phyloP scores from a whole-genome alignment of 768 basidiomycete genomes.

The Boletus tomentosulus region DNA sequence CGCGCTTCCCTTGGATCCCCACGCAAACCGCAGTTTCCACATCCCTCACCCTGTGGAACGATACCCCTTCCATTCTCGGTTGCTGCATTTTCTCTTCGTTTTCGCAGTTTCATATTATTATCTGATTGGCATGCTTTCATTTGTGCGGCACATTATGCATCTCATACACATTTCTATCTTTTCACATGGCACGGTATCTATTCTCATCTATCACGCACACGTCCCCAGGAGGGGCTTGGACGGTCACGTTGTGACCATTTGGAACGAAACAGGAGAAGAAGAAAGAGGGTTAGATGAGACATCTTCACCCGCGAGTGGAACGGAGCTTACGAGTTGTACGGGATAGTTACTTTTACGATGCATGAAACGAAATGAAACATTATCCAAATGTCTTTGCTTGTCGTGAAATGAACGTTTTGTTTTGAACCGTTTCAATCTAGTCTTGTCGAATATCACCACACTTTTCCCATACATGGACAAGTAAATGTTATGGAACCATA shows the following conservation, averaged over 20 bases:
- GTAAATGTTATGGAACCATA: neutral
- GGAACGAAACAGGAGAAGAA: slow-evolving; percentile 10
- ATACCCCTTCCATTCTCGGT: slow-evolving; percentile 4
- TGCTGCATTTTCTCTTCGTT: slow-evolving; percentile 10
- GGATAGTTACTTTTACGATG: slow-evolving; percentile 26
- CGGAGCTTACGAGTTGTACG: slow-evolving; percentile 24
- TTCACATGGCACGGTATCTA: slow-evolving; percentile 26
- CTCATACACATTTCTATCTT: slow-evolving; percentile 24
- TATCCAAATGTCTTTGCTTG: slow-evolving; percentile 12
- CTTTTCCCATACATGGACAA: neutral
- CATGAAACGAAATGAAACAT: slow-evolving; percentile 45
- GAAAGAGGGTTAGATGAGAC: slow-evolving; percentile 13
- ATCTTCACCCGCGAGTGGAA: slow-evolving; percentile 11
- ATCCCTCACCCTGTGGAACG: neutral
- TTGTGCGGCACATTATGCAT: slow-evolving; percentile 27
- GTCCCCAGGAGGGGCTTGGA: slow-evolving; percentile 26
- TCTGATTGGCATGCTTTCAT: slow-evolving; percentile 23
- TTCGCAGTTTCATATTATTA: slow-evolving; percentile 25
- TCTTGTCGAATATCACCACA: neutral
- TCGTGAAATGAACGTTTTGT: neutral
- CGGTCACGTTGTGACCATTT: slow-evolving; percentile 9
- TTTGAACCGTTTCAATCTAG: neutral
- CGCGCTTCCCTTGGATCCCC: slow-evolving; percentile 17
- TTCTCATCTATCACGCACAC: slow-evolving; percentile 22
- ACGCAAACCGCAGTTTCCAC: slow-evolving; percentile 14